These are phyloP conservation scores for Cyclocybe cylindracea DNA, from an alignment of 768 basidiomycete species.

Conservation along the genomic window DNA sequence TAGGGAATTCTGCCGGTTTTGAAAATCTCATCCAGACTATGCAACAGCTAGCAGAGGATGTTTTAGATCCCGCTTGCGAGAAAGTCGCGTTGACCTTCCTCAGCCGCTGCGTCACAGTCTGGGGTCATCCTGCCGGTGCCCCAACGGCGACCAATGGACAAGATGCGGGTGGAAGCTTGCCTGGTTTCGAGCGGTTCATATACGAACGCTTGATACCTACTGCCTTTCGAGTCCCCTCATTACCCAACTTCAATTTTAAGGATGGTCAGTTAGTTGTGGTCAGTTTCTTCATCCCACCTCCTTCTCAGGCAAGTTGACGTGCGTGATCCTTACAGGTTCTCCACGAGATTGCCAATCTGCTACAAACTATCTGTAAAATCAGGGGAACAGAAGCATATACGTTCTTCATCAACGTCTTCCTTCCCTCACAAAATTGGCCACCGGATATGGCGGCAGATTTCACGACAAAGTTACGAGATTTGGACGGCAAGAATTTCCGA, in stretches of 20 bases:
- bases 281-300: conserved; percentile 29
- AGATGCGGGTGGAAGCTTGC: conserved; percentile 47
- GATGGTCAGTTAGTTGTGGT: conserved; percentile 88
- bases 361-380: conserved; percentile 76
- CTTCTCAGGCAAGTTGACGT: neutral
- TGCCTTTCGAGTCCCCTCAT: conserved; percentile 79
- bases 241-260: conserved; percentile 81
- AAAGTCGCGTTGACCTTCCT: conserved; percentile 83
- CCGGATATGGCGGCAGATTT: conserved; percentile 76
- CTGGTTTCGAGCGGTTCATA: conserved; percentile 91
- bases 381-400: conserved; percentile 82
- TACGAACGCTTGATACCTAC: conserved; percentile 85
- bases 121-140: conserved; percentile 57
- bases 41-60: conserved; percentile 70
- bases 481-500: conserved; percentile 76
- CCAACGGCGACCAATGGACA: conserved; percentile 33
- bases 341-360: conserved; percentile 83
- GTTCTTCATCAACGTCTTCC: conserved; percentile 75
- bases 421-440: conserved; percentile 91
- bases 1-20: conserved; percentile 56
- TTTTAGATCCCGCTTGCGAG: conserved; percentile 74
- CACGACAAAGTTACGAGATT: conserved; percentile 68
- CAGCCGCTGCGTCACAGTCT: conserved; percentile 61
- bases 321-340: conserved; percentile 58
- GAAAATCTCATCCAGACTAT: conserved; percentile 78